phyloP scores from a whole-genome alignment of 441 rosid species.

The Syzygium syzygioides region DNA sequence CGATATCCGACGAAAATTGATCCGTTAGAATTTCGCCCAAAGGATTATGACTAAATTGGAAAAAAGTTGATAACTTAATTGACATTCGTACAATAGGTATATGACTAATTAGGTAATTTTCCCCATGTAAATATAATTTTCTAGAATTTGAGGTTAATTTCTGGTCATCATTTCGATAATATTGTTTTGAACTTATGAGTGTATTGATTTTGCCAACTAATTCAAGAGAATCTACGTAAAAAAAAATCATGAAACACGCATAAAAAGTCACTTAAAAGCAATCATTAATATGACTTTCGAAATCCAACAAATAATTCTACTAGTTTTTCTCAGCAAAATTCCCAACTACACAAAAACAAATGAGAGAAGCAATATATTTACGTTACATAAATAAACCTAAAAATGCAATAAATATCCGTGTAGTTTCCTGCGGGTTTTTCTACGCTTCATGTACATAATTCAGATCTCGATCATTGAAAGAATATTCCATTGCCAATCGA shows the following conservation, averaged over 20 bases:
- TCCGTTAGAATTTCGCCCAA: not conserved
- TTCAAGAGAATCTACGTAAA: not conserved
- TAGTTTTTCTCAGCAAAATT: not conserved
- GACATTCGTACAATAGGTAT: not conserved
- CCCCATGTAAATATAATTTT: not conserved
- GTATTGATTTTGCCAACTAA: not conserved
- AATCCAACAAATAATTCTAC: not conserved
- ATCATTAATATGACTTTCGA: not conserved
- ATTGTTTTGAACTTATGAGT: not conserved
- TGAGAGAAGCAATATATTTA: not conserved
- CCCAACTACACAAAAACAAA: not conserved
- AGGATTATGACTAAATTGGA: not conserved
- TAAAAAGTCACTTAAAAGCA: not conserved
- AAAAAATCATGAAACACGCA: not conserved
- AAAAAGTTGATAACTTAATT: not conserved
- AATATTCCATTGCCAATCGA: not conserved
- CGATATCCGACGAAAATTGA: accelerated
- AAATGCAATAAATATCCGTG: not conserved
- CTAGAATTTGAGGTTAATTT: not conserved
- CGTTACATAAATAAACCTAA: not conserved
- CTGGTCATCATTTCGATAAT: not conserved
- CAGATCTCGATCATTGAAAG: not conserved
- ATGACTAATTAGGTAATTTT: not conserved
- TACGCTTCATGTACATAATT: not conserved
- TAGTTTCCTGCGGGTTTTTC: not conserved